Evolutionary conservation across 805 yeast genomes (phyloP), one percentile per base, ranked within the genome.

Genomic region (Yarrowia porcina): DNA sequence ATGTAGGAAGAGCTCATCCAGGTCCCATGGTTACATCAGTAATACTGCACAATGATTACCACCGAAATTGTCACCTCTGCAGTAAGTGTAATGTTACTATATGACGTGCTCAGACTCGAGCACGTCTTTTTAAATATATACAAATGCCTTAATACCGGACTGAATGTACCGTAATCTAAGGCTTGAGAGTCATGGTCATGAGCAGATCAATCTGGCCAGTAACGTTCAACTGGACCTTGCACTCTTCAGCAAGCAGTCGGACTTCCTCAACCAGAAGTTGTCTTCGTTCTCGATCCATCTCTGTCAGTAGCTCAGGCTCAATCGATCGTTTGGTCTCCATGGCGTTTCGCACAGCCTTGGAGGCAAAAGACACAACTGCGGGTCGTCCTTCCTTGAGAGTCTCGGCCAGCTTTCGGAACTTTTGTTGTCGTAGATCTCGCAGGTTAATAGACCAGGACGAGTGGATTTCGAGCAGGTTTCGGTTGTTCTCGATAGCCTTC

Each of bases 251-350:
- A 1, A 73, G 36, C 2, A 60, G 61, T 8, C 36, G 20, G 27
- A 70, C 67, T 11, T 66, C 63, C 18, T 68, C 70, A 4, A 72
- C 66, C 32, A 73, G 66, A 4, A 66, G 33, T 10, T 66, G 56
- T 18, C 76, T 67, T 13, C 69, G 70, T 41, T 73, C 75, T 2
- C 71, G 39, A 23, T 73, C 75, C 15, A 52, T 52, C 1, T n/a
- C 59, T 2, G 44, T 35, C 23, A 52, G 33, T 13, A 52, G 12
- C 25, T 52, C 59, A 4, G 42, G 42, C 2, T 52, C 59, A 13
- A 36, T 27, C 5, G 23, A 7, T 25, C 59, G 23, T 8, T 52
- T 52, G 3, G 33, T 17, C 17, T 35, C 59, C 25, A 52, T 25
- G 17, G 59, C 59, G 10, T 52, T 36, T 35, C 59, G 42, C 30